Conservation (phyloP, 805 yeast genomes). For the Monosporozyma siamensis region DNA sequence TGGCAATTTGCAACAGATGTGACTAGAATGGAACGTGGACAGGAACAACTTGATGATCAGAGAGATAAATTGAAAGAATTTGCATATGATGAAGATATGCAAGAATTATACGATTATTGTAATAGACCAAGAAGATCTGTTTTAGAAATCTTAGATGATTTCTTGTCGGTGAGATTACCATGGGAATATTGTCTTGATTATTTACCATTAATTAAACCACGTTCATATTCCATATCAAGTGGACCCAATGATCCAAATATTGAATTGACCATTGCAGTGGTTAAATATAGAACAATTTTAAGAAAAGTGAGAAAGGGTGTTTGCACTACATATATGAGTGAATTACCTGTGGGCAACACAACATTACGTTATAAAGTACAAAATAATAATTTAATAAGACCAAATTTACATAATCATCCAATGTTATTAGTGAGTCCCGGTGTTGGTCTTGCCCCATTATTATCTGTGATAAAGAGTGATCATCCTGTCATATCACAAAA, state of each 20-base stretch:
- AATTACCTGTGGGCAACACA: conserved; percentile 38
- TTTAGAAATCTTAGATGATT: conserved; percentile 75
- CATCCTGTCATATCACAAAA: conserved; percentile 8
- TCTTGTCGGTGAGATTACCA: conserved; percentile 68
- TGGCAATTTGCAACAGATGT: conserved; percentile 67
- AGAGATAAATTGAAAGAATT: conserved; percentile 69
- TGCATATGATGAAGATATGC: conserved; percentile 57
- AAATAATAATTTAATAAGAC: conserved; percentile 34
- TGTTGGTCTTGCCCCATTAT: conserved; percentile 93
- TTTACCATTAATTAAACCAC: conserved; percentile 69
- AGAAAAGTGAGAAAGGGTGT: conserved; percentile 69
- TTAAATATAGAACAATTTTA: conserved; percentile 75
- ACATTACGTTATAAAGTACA: conserved; percentile 43
- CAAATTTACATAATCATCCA: conserved; percentile 35
- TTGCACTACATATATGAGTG: conserved; percentile 68
- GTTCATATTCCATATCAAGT: conserved; percentile 81
- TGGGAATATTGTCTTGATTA: conserved; percentile 65
- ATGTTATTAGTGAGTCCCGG: conserved; percentile 82
- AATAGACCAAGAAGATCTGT: conserved; percentile 85
- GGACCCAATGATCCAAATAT: conserved; percentile 34
- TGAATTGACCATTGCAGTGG: conserved; percentile 74
- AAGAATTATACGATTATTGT: conserved; percentile 84
- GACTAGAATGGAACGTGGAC: conserved; percentile 20
- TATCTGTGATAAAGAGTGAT: conserved; percentile 48
- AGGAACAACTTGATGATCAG: conserved; percentile 45